Conservation (phyloP, 1,284 basidiomycete genomes). For the Dichomitus squalens region DNA sequence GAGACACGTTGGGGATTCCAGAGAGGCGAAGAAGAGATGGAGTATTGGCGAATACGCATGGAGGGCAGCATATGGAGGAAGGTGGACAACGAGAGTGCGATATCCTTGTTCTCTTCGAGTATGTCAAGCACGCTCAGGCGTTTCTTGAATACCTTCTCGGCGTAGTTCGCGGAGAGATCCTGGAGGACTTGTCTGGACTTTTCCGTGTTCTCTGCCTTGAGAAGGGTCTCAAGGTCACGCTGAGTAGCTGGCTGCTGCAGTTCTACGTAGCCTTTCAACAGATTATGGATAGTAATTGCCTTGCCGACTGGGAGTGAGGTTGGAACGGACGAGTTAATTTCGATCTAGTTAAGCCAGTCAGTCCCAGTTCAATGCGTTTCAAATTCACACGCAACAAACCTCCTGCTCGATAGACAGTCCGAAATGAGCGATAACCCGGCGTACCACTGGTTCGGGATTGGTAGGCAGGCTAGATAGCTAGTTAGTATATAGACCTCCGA, state of each 20-base stretch:
- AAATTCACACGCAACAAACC: constrained; percentile 27
- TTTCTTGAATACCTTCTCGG: constrained; percentile 38
- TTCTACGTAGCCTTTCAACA: constrained; percentile 51
- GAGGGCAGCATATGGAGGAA: constrained; percentile 48
- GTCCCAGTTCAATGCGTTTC: not conserved
- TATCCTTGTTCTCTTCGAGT: constrained; percentile 42
- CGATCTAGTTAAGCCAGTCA: constrained; percentile 31
- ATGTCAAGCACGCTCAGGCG: constrained; percentile 49
- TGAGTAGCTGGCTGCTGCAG: constrained; percentile 48
- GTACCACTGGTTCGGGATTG: constrained; percentile 44
- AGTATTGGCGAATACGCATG: constrained; percentile 55
- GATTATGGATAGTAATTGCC: constrained; percentile 38
- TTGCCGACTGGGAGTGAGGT: constrained; percentile 45
- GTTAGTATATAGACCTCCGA: not conserved
- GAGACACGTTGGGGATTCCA: constrained; percentile 45
- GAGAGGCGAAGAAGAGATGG: constrained; percentile 55
- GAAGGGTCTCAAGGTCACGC: constrained; percentile 37
- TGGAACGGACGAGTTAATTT: constrained; percentile 40
- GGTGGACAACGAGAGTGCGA: constrained; percentile 40
- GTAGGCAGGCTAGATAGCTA: constrained; percentile 38
- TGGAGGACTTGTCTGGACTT: constrained; percentile 26
- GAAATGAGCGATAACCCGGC: constrained; percentile 43
- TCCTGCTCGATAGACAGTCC: constrained; percentile 46
- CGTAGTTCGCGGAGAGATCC: constrained; percentile 35
- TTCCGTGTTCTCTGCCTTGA: constrained; percentile 23